Base-by-base conservation (phyloP, 73 alveolate species). In the Tetrahymena elliotti region DNA sequence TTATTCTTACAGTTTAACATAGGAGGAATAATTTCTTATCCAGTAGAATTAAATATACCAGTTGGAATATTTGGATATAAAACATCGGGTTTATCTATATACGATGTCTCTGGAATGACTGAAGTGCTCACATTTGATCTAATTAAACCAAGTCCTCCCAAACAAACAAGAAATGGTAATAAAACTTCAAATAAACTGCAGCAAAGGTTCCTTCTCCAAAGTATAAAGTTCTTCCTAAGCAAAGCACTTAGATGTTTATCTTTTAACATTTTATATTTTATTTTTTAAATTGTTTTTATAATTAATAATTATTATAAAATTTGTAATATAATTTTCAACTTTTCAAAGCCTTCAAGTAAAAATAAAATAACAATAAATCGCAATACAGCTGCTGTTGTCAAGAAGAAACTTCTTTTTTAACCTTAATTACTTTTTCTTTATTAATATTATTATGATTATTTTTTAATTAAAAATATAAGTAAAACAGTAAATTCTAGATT, bases 1-100 rank as follows among this genome's bases (percentile, higher is more conserved):
- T 94, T 41, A 41, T 40, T 92, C 15, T 31, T 41, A 47, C 96
- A 94, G 35, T 94, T 84, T 92, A 94, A 39, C 41, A 47, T 18
- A 18, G 54, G 54, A 35, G 83, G 35, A 34, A 31, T 68, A n/a
- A 33, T 1, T 31, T 39, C 1, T 12, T 33, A 40, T 0, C 47
- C 38, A 2, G 38, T 68, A 7, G 4, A 27, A 24, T 68, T 31
- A 1, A 31, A 27, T n/a, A 68, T 16, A 2, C 88, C 88, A 22
- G 88, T 68, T 6, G 88, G 88, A 68, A 68, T 68, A 68, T 68
- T 68, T 6, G 88, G 88, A 68, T n/a, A 31, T 68, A 68, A 31
- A 68, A 68, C 36, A 3, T 35, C 33, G 13, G 34, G 36, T 68
- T 68, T 10, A 24, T 68, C 33, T 6, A 68, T 27, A 10, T 27